Conservation (phyloP, 768 basidiomycete genomes). For the Kockovaella imperatae region DNA sequence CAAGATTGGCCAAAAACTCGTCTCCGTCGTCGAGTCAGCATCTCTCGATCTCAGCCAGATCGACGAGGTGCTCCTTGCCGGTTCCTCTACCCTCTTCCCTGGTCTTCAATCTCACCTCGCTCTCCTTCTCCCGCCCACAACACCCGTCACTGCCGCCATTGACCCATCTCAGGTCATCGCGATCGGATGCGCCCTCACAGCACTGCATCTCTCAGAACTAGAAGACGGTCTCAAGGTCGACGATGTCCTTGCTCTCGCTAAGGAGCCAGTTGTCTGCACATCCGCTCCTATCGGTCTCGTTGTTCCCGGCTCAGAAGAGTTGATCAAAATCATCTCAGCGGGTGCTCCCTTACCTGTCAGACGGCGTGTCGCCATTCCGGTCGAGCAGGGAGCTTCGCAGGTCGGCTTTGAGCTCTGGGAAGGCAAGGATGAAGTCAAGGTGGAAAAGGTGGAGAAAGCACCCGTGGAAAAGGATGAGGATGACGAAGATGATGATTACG, state of each 20-base stretch:
- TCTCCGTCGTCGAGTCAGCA: conserved; percentile 39
- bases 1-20: conserved; percentile 43
- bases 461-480: conserved; percentile 27
- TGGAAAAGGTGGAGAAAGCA: conserved; percentile 37
- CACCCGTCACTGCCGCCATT: conserved; percentile 43
- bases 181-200: conserved; percentile 47
- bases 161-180: conserved; percentile 49
- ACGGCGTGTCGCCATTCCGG: conserved; percentile 45
- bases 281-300: conserved; percentile 46
- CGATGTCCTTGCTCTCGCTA: conserved; percentile 35
- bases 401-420: conserved; percentile 47
- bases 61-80: conserved; percentile 48
- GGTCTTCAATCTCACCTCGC: conserved; percentile 44
- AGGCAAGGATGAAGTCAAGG: conserved; percentile 45
- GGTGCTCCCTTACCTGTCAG: conserved; percentile 46
- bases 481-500: conserved; percentile 31
- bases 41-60: conserved; percentile 46
- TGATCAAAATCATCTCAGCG: conserved; percentile 30
- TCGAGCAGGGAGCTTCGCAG: conserved; percentile 29
- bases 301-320: conserved; percentile 34
- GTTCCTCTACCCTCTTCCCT: conserved; percentile 47
- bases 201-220: conserved; percentile 41
- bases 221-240: conserved; percentile 34
- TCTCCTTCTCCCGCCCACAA: conserved; percentile 44
- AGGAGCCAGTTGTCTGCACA: conserved; percentile 29